phyloP scores from a whole-genome alignment of 2,329 filamentous ascomycete species.

The Beauveria australis region DNA sequence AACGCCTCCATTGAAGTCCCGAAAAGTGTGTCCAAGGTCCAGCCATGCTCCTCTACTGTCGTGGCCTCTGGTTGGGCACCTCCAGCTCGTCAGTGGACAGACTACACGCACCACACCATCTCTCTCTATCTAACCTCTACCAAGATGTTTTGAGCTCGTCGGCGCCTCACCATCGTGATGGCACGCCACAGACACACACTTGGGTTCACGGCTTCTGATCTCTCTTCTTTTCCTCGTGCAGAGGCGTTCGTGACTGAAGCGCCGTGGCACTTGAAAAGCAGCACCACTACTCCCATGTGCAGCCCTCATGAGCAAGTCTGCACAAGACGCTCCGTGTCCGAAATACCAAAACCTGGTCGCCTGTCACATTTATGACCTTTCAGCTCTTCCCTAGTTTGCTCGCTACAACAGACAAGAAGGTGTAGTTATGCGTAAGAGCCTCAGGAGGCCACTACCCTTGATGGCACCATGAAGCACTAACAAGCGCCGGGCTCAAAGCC shows the following conservation, averaged over 20 bases:
- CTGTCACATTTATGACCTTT: background rate
- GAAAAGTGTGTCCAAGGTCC: background rate
- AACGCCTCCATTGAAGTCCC: conserved; percentile 3
- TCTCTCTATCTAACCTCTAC: background rate
- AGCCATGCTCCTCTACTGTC: background rate
- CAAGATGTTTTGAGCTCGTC: background rate
- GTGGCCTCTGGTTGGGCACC: conserved; percentile 5
- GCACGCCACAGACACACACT: background rate
- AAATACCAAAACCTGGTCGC: background rate
- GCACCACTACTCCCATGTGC: background rate
- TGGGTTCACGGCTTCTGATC: background rate
- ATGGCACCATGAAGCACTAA: background rate
- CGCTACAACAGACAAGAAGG: background rate
- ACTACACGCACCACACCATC: background rate
- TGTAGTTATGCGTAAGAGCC: background rate
- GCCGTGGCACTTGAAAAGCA: background rate
- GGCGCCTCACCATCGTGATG: background rate
- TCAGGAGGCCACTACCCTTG: conserved; percentile 2
- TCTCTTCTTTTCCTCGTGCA: background rate
- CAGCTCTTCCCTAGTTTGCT: background rate
- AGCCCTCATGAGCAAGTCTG: background rate
- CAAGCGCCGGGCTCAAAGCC: conserved; percentile 8
- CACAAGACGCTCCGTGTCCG: background rate
- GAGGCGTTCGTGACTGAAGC: conserved; percentile 4
- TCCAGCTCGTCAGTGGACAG: background rate